Percentiles rank a stretch among this genome's conserved stretches.
These are phyloP conservation scores for Bryum argenteum DNA, from an alignment of 225 moss, liverwort and hornwort species.

Conservation along the genomic window DNA sequence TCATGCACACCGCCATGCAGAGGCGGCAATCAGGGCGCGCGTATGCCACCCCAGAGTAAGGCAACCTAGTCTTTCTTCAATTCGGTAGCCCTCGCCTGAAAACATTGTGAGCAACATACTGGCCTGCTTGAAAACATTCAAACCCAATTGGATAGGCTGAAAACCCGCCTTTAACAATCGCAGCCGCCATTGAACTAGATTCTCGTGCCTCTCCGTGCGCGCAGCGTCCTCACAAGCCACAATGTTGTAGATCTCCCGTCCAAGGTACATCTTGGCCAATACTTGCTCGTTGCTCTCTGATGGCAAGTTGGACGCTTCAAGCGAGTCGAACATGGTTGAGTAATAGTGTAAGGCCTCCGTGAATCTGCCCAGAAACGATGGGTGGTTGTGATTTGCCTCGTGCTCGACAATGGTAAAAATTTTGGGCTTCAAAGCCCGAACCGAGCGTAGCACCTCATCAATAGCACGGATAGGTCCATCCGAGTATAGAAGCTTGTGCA, in stretches of 20 bases:
- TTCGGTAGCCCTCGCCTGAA: slow-evolving; percentile 70
- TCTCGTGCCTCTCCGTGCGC: slow-evolving; percentile 75
- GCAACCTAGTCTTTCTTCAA: slow-evolving; percentile 63
- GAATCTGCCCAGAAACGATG: slow-evolving; percentile 63
- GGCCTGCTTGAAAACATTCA: slow-evolving; percentile 64
- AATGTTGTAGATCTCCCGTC: slow-evolving; percentile 74
- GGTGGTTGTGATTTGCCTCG: slow-evolving; percentile 75
- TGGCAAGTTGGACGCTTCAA: slow-evolving; percentile 62
- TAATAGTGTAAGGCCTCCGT: slow-evolving; percentile 77
- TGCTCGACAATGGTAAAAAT: slow-evolving; percentile 76
- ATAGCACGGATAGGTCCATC: slow-evolving; percentile 47
- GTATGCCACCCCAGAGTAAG: slow-evolving; percentile 77
- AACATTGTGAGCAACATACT: slow-evolving; percentile 64
- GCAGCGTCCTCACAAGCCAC: slow-evolving; percentile 73
- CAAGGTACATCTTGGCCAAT: slow-evolving; percentile 72
- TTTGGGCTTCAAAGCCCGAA: slow-evolving; percentile 52
- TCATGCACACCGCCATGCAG: slow-evolving; percentile 71
- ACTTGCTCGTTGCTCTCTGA: slow-evolving; percentile 51
- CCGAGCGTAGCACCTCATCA: slow-evolving; percentile 60
- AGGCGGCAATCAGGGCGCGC: slow-evolving; percentile 69
- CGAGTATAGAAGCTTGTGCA: slow-evolving; percentile 62
- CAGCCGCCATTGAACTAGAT: slow-evolving; percentile 57
- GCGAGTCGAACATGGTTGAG: slow-evolving; percentile 79
- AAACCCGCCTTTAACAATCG: slow-evolving; percentile 66
- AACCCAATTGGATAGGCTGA: slow-evolving; percentile 52